These are phyloP conservation scores for Kuraishia ogatae DNA, from an alignment of 805 yeast species.

Conservation along the genomic window DNA sequence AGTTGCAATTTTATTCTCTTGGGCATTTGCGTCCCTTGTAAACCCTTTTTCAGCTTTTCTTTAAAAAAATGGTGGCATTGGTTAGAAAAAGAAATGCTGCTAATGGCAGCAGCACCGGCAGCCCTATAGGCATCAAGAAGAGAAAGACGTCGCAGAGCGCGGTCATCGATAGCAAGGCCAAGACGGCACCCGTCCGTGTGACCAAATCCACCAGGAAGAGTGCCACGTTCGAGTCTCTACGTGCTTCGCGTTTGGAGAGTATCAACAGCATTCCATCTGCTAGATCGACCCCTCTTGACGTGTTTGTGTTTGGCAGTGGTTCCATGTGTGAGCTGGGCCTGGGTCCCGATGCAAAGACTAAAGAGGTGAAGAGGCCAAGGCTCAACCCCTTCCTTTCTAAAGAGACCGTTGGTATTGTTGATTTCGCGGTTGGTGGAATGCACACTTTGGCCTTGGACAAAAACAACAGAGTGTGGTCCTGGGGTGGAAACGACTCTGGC, in stretches of 20 bases:
- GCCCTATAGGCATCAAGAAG: conserved; percentile 10
- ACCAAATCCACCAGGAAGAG: conserved; percentile 24
- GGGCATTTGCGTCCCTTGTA: background rate
- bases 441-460: conserved; percentile 80
- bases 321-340: conserved; percentile 96
- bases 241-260: conserved; percentile 40
- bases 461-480: conserved; percentile 81
- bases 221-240: conserved; percentile 33
- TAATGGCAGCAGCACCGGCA: background rate
- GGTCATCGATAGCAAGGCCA: conserved; percentile 11
- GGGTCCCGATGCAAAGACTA: conserved; percentile 89
- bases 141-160: conserved; percentile 5
- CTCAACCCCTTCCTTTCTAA: conserved; percentile 66
- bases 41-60: background rate
- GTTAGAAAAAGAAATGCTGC: conserved; percentile 17
- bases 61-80: conserved; percentile 35
- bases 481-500: conserved; percentile 95
- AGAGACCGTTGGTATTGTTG: conserved; percentile 66
- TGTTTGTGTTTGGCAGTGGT: conserved; percentile 95
- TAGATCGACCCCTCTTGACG: conserved; percentile 47
- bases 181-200: conserved; percentile 20
- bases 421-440: conserved; percentile 93
- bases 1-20: background rate
- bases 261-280: conserved; percentile 30
- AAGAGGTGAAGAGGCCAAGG: conserved; percentile 94